Evolutionary conservation across 495 filamentous ascomycete genomes (phyloP).

Genomic region (Tuber aestivum): DNA sequence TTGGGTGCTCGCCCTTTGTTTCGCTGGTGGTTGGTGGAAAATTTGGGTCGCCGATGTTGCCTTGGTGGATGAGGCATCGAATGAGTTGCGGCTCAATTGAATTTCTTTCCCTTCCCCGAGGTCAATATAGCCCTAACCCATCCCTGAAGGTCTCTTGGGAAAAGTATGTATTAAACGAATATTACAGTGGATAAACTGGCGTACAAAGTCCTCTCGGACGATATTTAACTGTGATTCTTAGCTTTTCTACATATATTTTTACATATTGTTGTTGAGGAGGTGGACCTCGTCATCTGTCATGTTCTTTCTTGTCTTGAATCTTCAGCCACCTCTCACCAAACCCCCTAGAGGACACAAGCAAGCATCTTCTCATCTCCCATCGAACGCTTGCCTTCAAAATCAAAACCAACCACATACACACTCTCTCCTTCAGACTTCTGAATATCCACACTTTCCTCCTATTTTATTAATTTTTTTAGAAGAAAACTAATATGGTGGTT

Average conservation of each 20-base stretch:
- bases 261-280: not conserved
- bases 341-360: not conserved
- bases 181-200: not conserved
- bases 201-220: not conserved
- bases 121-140: not conserved
- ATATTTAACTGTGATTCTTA: not conserved
- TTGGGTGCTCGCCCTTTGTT: constrained; percentile 41
- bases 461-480: not conserved
- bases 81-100: constrained; percentile 19
- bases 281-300: not conserved
- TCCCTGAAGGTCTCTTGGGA: not conserved
- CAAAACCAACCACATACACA: not conserved
- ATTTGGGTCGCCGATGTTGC: not conserved
- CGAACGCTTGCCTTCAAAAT: not conserved
- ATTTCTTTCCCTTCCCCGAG: not conserved
- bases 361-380: constrained; percentile 1
- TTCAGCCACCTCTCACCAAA: not conserved
- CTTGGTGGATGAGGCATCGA: constrained; percentile 3
- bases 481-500: constrained; percentile 26
- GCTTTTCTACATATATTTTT: not conserved
- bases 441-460: not conserved
- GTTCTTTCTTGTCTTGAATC: not conserved
- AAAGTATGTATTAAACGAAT: not conserved
- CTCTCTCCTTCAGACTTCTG: not conserved
- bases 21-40: constrained; percentile 23